These are phyloP conservation scores for Nakazawaea anatomiae DNA, from an alignment of 805 yeast genomes.

Conservation along the genomic window DNA sequence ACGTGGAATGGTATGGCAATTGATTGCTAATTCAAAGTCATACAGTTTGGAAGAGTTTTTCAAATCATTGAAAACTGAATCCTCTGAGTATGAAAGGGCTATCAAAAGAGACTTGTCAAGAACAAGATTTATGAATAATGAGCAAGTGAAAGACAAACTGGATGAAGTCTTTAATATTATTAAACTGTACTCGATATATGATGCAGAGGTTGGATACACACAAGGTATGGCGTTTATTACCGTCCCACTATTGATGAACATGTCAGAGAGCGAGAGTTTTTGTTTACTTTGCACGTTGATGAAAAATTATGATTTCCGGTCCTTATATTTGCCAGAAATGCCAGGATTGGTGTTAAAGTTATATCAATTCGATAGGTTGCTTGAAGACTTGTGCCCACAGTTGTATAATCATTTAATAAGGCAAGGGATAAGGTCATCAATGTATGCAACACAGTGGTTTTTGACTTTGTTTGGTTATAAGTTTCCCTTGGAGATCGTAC, in stretches of 20 bases:
- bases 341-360: slow-evolving; percentile 81
- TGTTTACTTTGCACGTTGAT: slow-evolving; percentile 73
- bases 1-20: slow-evolving; percentile 90
- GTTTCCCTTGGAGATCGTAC: slow-evolving; percentile 84
- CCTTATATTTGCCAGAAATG: slow-evolving; percentile 82
- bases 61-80: slow-evolving; percentile 36
- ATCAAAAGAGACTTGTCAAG: slow-evolving; percentile 80
- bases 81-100: slow-evolving; percentile 63
- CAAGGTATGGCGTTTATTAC: slow-evolving; percentile 97
- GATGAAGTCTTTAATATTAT: slow-evolving; percentile 69
- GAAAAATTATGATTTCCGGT: slow-evolving; percentile 79
- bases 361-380: slow-evolving; percentile 84
- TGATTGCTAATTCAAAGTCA: slow-evolving; percentile 74
- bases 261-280: slow-evolving; percentile 82
- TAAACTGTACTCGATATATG: slow-evolving; percentile 79
- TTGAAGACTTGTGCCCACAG: slow-evolving; percentile 72
- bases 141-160: slow-evolving; percentile 47
- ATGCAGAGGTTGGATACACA: slow-evolving; percentile 93
- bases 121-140: slow-evolving; percentile 70
- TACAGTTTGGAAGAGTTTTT: slow-evolving; percentile 56
- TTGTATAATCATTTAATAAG: slow-evolving; percentile 70
- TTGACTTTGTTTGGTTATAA: slow-evolving; percentile 91
- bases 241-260: slow-evolving; percentile 76
- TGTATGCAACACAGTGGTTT: slow-evolving; percentile 99
- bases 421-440: slow-evolving; percentile 85